Base-by-base conservation (phyloP, 176 grass and related monocot species). In the Bonia amplexicaulis region DNA sequence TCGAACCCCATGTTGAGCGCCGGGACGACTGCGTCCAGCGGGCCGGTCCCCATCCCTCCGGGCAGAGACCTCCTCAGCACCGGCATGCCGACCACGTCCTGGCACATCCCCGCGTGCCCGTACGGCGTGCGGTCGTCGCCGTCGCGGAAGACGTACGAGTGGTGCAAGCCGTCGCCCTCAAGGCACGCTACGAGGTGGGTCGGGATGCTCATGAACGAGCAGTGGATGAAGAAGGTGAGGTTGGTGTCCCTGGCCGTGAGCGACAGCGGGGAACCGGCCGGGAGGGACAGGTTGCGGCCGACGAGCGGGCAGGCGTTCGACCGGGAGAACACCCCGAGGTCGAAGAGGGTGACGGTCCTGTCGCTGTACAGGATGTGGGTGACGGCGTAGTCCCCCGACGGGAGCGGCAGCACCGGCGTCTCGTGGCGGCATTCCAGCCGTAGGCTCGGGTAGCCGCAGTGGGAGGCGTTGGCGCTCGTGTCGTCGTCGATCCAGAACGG, bases 1-100 rank as follows among this genome's bases (percentile, higher is more conserved):
- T 91, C 85, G 75, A 91, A 87, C n/a, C 89, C 89, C 89, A 87
- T 87, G 85, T 76, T 91, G 3, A 87, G 89, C 52, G 85, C 89
- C 9, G 89, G 80, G 5, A 87, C 25, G 14, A 80, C 44, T 52
- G 80, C 80, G 52, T 90, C 89, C 41, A 87, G 74, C 33, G 80
- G 74, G 9, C 89, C 58, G 53, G 19, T 0, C 2, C 37, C 66
- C 2, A 46, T 31, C 61, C 12, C 44, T 4, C 73, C 74, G 4
- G 49, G 59, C 51, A 90, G 75, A 1, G 89, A 87, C 80, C 89
- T 44, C 61, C 75, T 29, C 0, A 90, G 89, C 80, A 90, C 89
- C 9, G 89, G 89, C 69, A 84, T 53, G 23, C 68, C 80, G 61
- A 87, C 26, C 19, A 90, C 80, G 51, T 69, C 33, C 80, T 33